phyloP scores from a whole-genome alignment of 257 asterid genomes.

The Coffea canephora region DNA sequence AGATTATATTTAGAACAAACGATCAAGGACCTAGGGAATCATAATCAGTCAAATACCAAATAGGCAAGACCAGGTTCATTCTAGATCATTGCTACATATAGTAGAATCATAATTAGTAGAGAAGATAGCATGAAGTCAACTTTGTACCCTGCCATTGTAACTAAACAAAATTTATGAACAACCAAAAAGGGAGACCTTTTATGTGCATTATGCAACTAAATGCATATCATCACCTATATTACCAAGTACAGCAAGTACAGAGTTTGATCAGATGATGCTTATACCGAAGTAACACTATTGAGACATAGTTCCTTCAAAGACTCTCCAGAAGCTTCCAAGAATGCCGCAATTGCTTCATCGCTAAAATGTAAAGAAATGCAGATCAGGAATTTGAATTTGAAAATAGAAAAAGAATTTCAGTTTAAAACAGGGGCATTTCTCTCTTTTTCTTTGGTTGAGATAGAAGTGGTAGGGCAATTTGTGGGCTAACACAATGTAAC shows the following conservation, averaged over 20 bases:
- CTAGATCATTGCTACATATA: neutral
- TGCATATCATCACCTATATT: neutral
- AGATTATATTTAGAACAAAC: neutral
- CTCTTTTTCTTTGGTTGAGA: neutral
- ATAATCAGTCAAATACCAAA: neutral
- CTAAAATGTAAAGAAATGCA: constrained; percentile 31
- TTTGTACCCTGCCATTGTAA: neutral
- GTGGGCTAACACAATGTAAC: neutral
- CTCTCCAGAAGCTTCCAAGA: constrained; percentile 72
- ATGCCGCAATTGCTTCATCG: constrained; percentile 83
- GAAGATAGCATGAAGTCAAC: neutral
- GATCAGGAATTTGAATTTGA: neutral
- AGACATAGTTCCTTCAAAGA: constrained; percentile 62
- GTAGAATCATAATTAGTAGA: neutral
- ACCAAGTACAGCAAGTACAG: neutral
- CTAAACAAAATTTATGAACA: neutral
- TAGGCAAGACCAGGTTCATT: neutral
- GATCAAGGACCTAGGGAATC: neutral
- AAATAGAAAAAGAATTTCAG: neutral
- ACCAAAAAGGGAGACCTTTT: neutral
- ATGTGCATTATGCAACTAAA: neutral
- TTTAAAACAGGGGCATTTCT: neutral
- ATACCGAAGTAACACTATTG: constrained; percentile 60
- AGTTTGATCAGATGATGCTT: neutral
- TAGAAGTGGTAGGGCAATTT: neutral